Evolutionary conservation across 441 rosid genomes (phyloP).

Genomic region (Euphorbia schlechtendalii): DNA sequence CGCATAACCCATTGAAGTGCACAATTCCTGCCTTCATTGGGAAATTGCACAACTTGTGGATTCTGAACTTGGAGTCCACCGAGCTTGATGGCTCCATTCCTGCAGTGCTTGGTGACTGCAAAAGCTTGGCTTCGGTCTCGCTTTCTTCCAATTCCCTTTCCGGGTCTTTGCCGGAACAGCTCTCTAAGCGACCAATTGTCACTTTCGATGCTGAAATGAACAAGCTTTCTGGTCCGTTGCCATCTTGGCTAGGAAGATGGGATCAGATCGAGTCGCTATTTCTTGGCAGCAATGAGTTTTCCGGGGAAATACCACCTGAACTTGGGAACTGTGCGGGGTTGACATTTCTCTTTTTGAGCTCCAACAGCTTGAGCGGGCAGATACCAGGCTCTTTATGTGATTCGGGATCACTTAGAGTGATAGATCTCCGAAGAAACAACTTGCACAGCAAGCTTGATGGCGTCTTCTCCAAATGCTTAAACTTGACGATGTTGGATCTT

Average conservation of each 20-base stretch:
- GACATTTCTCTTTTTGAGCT: conserved; percentile 49
- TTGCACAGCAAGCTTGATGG: conserved; percentile 42
- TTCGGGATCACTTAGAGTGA: conserved; percentile 45
- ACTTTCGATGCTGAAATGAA: conserved; percentile 75
- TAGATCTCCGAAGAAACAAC: conserved; percentile 28
- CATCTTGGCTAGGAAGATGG: conserved; percentile 79
- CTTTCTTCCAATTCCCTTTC: conserved; percentile 69
- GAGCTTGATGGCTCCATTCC: conserved; percentile 71
- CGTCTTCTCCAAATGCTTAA: conserved; percentile 49
- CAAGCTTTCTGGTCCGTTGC: conserved; percentile 63
- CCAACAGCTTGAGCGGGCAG: conserved; percentile 50
- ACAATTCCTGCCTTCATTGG: conserved; percentile 61
- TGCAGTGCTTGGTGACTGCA: conserved; percentile 61
- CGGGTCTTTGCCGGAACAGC: conserved; percentile 59
- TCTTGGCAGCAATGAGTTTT: conserved; percentile 49
- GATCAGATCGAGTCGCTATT: conserved; percentile 51
- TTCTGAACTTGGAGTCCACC: conserved; percentile 50
- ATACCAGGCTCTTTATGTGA: conserved; percentile 67
- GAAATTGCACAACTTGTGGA: conserved; percentile 40
- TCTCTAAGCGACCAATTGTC: conserved; percentile 50
- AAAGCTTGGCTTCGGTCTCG: conserved; percentile 50
- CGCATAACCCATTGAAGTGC: conserved; percentile 70
- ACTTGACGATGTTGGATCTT: conserved; percentile 57
- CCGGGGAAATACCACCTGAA: conserved; percentile 51
- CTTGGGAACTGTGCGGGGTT: conserved; percentile 56